Conservation (phyloP, 192 early-diverging fungal species). For the Oehlia diaphana region DNA sequence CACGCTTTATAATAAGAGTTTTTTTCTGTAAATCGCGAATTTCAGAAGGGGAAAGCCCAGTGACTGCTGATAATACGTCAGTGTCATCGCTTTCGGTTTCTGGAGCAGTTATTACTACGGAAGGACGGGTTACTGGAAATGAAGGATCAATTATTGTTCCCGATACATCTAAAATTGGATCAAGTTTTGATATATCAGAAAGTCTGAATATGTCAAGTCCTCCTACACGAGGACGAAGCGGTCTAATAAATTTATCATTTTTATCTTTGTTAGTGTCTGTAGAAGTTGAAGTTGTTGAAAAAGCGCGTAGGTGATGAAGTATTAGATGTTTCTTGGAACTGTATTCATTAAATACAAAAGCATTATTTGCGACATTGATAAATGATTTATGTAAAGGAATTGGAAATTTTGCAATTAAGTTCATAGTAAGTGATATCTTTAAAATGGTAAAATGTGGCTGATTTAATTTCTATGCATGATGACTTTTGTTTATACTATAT, state of each 20-base stretch:
- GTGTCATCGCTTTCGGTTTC: slow-evolving; percentile 22
- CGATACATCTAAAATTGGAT: slow-evolving; percentile 18
- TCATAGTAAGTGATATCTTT: not conserved
- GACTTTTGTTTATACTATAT: too few relatives aligned
- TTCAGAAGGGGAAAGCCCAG: slow-evolving; percentile 52
- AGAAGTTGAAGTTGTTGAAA: not conserved
- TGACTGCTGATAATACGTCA: slow-evolving; percentile 10
- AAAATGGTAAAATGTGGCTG: too few relatives aligned
- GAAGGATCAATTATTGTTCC: not conserved
- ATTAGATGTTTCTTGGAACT: not conserved
- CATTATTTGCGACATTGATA: not conserved
- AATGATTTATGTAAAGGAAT: not conserved
- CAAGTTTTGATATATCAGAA: slow-evolving; percentile 14
- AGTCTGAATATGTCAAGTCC: not conserved
- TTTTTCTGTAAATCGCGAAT: slow-evolving; percentile 65
- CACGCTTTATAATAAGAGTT: slow-evolving; percentile 70
- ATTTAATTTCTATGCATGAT: too few relatives aligned
- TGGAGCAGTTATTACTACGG: not conserved
- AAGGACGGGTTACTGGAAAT: slow-evolving; percentile 5
- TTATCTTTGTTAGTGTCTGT: not conserved
- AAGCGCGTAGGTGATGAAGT: not conserved
- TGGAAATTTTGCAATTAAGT: not conserved
- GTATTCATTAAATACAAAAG: not conserved
- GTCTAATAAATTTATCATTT: not conserved
- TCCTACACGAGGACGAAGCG: not conserved